phyloP scores from a whole-genome alignment of 2,329 filamentous ascomycete genomes.

The Xylaria sp. region DNA sequence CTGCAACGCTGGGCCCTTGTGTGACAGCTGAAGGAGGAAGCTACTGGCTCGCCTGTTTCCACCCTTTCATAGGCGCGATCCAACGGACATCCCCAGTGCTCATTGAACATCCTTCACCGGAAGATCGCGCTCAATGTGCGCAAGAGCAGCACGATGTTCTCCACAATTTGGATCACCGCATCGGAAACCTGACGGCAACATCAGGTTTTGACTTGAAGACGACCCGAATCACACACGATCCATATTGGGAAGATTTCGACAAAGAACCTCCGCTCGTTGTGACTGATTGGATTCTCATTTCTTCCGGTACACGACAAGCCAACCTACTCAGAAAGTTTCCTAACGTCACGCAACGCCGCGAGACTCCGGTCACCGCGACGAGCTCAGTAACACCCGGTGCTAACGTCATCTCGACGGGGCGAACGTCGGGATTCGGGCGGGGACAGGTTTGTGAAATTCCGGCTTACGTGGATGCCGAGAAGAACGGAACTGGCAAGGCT shows the following conservation, averaged over 20 bases:
- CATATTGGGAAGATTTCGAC: constrained; percentile 58
- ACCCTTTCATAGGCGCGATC: constrained; percentile 56
- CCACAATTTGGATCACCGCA: constrained; percentile 44
- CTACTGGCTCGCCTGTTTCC: constrained; percentile 59
- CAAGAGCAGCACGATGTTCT: constrained; percentile 54
- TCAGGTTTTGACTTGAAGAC: constrained; percentile 58
- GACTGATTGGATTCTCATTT: constrained; percentile 59
- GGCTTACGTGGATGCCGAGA: constrained; percentile 54
- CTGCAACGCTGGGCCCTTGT: constrained; percentile 57
- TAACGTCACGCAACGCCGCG: constrained; percentile 49
- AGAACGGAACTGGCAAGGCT: constrained; percentile 56
- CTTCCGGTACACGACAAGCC: constrained; percentile 50
- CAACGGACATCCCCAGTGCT: constrained; percentile 45
- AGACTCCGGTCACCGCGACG: constrained; percentile 50
- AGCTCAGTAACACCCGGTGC: constrained; percentile 51
- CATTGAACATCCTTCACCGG: constrained; percentile 56
- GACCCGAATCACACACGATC: constrained; percentile 57
- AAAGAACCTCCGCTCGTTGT: constrained; percentile 56
- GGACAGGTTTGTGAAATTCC: constrained; percentile 58
- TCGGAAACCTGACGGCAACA: constrained; percentile 54
- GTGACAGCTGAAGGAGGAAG: constrained; percentile 52
- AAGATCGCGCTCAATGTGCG: constrained; percentile 54
- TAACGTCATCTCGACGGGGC: constrained; percentile 54
- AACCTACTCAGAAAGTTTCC: constrained; percentile 58
- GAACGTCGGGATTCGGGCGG: constrained; percentile 57